A percentile compares a stretch with the other conserved stretches of the same genome.
These are phyloP conservation scores for Rhizoclosmatium sp. DNA, from an alignment of 192 early-diverging fungal genomes.

Conservation along the genomic window DNA sequence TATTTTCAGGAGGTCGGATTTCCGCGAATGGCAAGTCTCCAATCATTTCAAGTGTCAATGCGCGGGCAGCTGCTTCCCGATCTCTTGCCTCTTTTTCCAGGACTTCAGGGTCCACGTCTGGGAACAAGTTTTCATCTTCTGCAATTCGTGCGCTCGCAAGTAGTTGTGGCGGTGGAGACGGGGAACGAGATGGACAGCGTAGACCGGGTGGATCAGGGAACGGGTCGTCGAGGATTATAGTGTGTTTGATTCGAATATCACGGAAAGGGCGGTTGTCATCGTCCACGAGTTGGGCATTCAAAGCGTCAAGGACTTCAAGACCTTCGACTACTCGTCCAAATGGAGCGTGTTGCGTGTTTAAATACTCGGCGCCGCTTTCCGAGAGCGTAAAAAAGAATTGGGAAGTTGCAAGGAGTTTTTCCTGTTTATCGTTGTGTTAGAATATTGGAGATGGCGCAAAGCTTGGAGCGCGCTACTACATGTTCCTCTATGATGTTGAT, in stretches of 20 bases:
- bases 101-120: constrained; percentile 65
- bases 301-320: constrained; percentile 81
- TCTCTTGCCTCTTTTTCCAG: constrained; percentile 71
- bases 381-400: constrained; percentile 88
- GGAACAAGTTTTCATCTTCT: constrained; percentile 75
- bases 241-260: constrained; percentile 92
- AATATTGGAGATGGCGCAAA: too few relatives aligned
- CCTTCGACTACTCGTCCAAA: constrained; percentile 93
- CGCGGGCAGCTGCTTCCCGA: constrained; percentile 80
- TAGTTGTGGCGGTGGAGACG: constrained; percentile 77
- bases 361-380: constrained; percentile 68
- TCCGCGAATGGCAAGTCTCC: constrained; percentile 97
- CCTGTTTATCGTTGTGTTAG: neutral
- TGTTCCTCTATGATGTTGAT: too few relatives aligned
- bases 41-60: constrained; percentile 97
- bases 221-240: constrained; percentile 91
- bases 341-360: constrained; percentile 83
- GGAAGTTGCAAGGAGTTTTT: constrained; percentile 62
- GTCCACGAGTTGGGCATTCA: constrained; percentile 78
- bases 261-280: constrained; percentile 75
- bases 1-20: constrained; percentile 95
- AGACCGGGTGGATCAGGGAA: constrained; percentile 83
- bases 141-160: constrained; percentile 77
- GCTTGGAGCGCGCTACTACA: too few relatives aligned
- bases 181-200: constrained; percentile 71